Conservation (phyloP, 441 rosid species). For the Geranium incanum region DNA sequence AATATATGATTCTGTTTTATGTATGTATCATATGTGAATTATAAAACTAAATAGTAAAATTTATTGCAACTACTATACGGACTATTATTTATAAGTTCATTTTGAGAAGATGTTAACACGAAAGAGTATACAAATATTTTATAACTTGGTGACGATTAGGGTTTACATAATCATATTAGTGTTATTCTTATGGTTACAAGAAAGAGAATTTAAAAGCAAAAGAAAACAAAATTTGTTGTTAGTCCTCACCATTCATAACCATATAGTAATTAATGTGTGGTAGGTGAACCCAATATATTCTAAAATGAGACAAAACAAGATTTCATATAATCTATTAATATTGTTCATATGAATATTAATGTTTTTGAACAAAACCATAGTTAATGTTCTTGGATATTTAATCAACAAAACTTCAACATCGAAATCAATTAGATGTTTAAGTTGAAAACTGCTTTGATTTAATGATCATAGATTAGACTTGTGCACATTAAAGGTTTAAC, state of each 20-base stretch:
- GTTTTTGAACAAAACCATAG: not conserved
- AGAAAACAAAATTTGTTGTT: not conserved
- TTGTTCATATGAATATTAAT: not conserved
- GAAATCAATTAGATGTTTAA: not conserved
- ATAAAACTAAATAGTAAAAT: no score
- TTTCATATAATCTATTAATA: not conserved
- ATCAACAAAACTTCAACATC: not conserved
- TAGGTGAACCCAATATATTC: slow-evolving; percentile 3
- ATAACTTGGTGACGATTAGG: not conserved
- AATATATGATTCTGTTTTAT: no score
- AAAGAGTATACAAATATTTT: no score
- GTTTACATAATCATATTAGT: not conserved
- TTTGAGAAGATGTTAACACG: no score
- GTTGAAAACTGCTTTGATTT: slow-evolving; percentile 5
- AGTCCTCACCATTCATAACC: not conserved
- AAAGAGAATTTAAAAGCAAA: not conserved
- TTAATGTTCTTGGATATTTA: no score
- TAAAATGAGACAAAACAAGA: not conserved
- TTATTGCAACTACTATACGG: no score
- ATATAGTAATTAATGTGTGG: not conserved
- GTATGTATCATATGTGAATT: no score
- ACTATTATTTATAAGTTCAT: no score
- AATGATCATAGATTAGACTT: not conserved
- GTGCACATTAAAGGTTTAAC: slow-evolving; percentile 3
- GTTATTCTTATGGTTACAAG: not conserved